Percentiles rank a stretch among this genome's conserved stretches.
Conservation (phyloP, 2,329 filamentous ascomycete genomes). For the Arthrobotrys conoides region DNA sequence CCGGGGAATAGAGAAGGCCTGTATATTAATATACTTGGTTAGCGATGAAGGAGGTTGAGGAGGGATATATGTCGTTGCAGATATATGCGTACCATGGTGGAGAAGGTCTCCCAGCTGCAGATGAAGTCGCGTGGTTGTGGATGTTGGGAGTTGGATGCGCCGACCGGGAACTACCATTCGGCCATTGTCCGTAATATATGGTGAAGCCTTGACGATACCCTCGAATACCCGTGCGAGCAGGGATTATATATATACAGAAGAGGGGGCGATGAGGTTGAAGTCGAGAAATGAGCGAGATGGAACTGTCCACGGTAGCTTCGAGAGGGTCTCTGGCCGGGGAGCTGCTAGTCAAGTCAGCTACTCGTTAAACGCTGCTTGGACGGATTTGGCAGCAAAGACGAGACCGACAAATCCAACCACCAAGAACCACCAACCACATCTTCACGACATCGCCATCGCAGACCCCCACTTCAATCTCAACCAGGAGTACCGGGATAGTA, state of each 20-base stretch:
- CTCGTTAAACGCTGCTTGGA: not conserved
- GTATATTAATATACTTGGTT: not conserved
- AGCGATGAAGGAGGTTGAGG: not conserved
- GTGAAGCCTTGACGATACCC: not conserved
- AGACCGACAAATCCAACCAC: slow-evolving; percentile 11
- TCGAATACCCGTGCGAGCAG: not conserved
- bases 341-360: not conserved
- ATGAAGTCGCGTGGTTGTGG: not conserved
- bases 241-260: not conserved
- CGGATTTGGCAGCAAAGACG: slow-evolving; percentile 26
- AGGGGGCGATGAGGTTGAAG: not conserved
- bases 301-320: slow-evolving; percentile 44
- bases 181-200: not conserved
- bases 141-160: not conserved
- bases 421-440: not conserved
- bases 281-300: not conserved
- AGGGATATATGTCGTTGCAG: not conserved
- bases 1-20: slow-evolving; percentile 77
- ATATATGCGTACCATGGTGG: not conserved
- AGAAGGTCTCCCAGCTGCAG: not conserved
- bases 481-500: not conserved
- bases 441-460: not conserved
- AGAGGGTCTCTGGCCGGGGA: not conserved
- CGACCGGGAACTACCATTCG: not conserved
- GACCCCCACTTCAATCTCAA: not conserved